These are phyloP conservation scores for Lentinula sp. DNA, from an alignment of 768 basidiomycete genomes.

Conservation along the genomic window DNA sequence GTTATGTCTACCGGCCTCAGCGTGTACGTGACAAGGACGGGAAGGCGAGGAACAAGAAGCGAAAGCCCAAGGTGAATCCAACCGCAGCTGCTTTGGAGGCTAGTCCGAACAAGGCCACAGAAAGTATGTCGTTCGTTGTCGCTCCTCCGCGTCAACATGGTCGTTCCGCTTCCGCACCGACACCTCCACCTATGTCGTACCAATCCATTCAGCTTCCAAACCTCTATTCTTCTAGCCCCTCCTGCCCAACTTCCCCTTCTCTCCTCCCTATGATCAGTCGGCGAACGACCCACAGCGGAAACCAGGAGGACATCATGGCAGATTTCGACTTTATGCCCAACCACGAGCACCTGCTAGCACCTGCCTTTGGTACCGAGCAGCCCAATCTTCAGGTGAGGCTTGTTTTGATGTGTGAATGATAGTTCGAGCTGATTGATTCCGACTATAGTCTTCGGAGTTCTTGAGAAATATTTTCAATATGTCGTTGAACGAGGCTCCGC, in stretches of 20 bases:
- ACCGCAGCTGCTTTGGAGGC: constrained; percentile 12
- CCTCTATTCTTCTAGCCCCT: constrained; percentile 42
- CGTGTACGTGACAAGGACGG: constrained; percentile 53
- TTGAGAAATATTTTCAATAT: constrained; percentile 41
- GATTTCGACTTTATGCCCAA: constrained; percentile 52
- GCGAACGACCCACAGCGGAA: constrained; percentile 47
- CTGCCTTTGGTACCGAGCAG: constrained; percentile 34
- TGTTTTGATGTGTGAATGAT: constrained; percentile 8
- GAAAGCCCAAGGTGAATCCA: constrained; percentile 32
- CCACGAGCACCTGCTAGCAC: constrained; percentile 32
- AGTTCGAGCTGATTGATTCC: constrained; percentile 5
- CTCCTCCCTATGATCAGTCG: constrained; percentile 55
- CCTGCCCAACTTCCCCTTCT: constrained; percentile 57
- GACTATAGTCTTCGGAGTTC: constrained; percentile 40
- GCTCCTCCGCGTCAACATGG: constrained; percentile 33
- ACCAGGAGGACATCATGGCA: constrained; percentile 34
- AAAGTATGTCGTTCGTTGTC: constrained; percentile 25
- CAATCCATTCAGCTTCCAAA: constrained; percentile 68
- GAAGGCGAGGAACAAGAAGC: constrained; percentile 27
- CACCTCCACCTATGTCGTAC: constrained; percentile 55
- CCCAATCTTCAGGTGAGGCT: constrained; percentile 38
- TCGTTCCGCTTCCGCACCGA: constrained; percentile 55
- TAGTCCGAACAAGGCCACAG: constrained; percentile 14
- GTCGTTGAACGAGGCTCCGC: constrained; percentile 15
- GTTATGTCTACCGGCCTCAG: constrained; percentile 77